Evolutionary conservation across 352 stramenopile genomes (phyloP).

Genomic region (Thalassiosira delicatula): DNA sequence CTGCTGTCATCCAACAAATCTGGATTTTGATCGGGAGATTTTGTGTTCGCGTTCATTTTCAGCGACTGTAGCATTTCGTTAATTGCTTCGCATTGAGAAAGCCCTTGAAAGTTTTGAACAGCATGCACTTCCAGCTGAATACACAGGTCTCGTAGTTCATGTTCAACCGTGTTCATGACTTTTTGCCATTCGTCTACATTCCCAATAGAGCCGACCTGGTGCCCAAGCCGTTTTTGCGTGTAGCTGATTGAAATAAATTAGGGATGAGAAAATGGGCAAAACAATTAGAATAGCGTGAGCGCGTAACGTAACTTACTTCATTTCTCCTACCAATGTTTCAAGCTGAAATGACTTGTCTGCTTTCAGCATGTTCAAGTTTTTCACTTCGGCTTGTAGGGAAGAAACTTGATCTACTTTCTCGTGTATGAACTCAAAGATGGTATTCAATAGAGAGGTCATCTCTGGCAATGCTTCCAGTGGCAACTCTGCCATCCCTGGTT

Average conservation of each 20-base stretch:
- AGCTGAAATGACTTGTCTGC: constrained; percentile 19
- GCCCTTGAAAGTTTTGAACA: constrained; percentile 3
- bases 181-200: not conserved
- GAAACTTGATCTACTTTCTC: constrained; percentile 36
- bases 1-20: constrained; percentile 20
- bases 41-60: constrained; percentile 7
- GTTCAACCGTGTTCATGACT: constrained; percentile 34
- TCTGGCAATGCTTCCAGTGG: constrained; percentile 37
- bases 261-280: not conserved
- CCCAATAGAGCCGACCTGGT: not conserved
- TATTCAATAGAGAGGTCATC: constrained; percentile 45
- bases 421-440: constrained; percentile 31
- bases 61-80: constrained; percentile 33
- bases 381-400: constrained; percentile 10
- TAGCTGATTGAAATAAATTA: not conserved
- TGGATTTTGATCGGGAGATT: constrained; percentile 1
- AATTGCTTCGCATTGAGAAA: constrained; percentile 28
- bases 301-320: constrained; percentile 27
- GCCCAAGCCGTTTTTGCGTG: not conserved
- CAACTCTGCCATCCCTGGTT: constrained; percentile 12
- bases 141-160: constrained; percentile 45
- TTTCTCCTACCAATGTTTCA: constrained; percentile 20
- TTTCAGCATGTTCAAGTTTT: constrained; percentile 1
- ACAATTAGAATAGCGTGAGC: not conserved
- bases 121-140: constrained; percentile 25